Evolutionary conservation across 2,329 filamentous ascomycete species (phyloP), one percentile per base, ranked within the genome.

Genomic region (Colletotrichum horii): DNA sequence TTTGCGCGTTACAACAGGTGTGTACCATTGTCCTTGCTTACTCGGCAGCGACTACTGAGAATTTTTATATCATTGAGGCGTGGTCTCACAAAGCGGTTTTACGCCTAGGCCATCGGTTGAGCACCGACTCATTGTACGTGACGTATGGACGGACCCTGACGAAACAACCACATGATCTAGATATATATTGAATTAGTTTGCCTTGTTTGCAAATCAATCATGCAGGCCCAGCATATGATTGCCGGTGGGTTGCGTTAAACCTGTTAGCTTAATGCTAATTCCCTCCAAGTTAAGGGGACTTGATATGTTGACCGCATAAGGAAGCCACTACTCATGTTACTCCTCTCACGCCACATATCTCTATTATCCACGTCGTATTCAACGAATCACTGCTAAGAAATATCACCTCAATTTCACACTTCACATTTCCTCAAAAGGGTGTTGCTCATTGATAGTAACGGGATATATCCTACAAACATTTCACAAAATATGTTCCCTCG

Each of bases 381-480:
- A 8, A 4, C 4, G 6, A 26, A 58, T 58, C 55, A 58, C 55
- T 4, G 4, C 15, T 3, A 24, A 19, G 3, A 52, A 2, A 38
- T 4, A 22, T 8, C 43, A 52, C 43, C 11, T 52, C 43, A 52
- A 22, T n/a, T 24, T 52, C 30, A 32, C 30, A 32, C 30, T 56
- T 14, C 9, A 61, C 2, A 34, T 62, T 6, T 9, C 15, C 16
- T 24, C 3, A 36, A 36, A 62, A 22, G 9, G 58, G 28, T 62
- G 30, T 22, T 34, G 12, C 58, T 36, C 12, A 60, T n/a, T 66
- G 43, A 52, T n/a, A 8, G 30, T 15, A 34, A 34, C 14, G 43
- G 65, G 65, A 67, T 67, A 56, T 58, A 38, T 32, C 32, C 36
- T 30, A 30, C 26, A 15, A 60, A 52, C 16, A 19, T n/a, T 24